A percentile compares a stretch with the other conserved stretches of the same genome.
phyloP scores from a whole-genome alignment of 192 early-diverging fungal genomes.

The Rhizoclosmatium sp. region DNA sequence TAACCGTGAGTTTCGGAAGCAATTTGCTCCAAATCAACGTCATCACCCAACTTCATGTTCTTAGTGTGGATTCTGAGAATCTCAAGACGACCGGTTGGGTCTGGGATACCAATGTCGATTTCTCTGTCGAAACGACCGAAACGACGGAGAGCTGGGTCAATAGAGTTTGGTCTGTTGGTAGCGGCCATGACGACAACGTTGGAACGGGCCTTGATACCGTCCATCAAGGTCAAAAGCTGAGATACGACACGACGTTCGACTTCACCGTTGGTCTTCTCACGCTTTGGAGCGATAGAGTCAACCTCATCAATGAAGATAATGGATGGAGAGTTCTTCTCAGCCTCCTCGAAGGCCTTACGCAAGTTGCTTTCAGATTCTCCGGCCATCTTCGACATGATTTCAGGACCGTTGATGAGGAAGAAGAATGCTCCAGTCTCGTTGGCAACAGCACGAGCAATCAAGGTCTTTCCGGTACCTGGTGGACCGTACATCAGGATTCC shows the following conservation, averaged over 20 bases:
- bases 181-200: constrained; percentile 99
- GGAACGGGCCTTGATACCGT: constrained; percentile 94
- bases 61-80: constrained; percentile 99
- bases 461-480: constrained; percentile 98
- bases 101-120: constrained; percentile 98
- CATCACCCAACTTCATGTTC: constrained; percentile 98
- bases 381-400: constrained; percentile 99
- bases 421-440: constrained; percentile 99
- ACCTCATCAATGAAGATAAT: constrained; percentile 99
- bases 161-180: constrained; percentile 98
- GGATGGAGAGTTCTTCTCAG: constrained; percentile 95
- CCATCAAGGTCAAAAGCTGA: constrained; percentile 98
- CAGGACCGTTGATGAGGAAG: constrained; percentile 98
- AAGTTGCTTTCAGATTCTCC: constrained; percentile 98
- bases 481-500: constrained; percentile 98
- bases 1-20: constrained; percentile 97
- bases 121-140: constrained; percentile 99
- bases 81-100: constrained; percentile 97
- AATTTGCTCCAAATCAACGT: constrained; percentile 97
- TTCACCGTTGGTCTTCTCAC: constrained; percentile 99
- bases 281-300: constrained; percentile 98
- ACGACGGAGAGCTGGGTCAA: constrained; percentile 97
- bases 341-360: constrained; percentile 98
- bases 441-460: constrained; percentile 98
- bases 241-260: constrained; percentile 99